Percentiles rank a stretch among this genome's conserved stretches.
Conservation (phyloP, 371 early-diverging fungal genomes). For the Thermomucor indicae-seudaticae region DNA sequence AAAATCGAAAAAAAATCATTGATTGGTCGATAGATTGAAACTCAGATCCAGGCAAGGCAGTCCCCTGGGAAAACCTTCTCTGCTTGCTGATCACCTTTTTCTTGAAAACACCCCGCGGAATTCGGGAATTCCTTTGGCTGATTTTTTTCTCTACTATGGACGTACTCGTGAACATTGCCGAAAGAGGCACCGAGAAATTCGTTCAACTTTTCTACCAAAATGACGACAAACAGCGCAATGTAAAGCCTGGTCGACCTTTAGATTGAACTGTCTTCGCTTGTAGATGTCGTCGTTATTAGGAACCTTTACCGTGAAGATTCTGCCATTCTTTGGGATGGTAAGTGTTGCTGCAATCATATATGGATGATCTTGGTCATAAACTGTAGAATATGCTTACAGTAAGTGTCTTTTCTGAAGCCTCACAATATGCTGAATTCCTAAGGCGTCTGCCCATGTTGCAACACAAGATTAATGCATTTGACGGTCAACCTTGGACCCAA, state of each 20-base stretch:
- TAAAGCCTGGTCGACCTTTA: constrained; percentile 12
- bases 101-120: too few species aligned
- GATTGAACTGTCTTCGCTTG: not conserved
- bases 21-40: too few species aligned
- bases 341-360: not conserved
- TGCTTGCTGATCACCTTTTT: too few species aligned
- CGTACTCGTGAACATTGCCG: constrained; percentile 23
- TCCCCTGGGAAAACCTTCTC: too few species aligned
- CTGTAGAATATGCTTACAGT: constrained; percentile 17
- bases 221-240: constrained; percentile 61
- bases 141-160: constrained; percentile 23
- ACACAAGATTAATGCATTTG: constrained; percentile 59
- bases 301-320: constrained; percentile 65
- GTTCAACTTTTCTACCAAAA: constrained; percentile 60
- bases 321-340: constrained; percentile 77
- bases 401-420: constrained; percentile 52
- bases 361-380: not conserved
- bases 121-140: too few species aligned
- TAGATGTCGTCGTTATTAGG: constrained; percentile 32
- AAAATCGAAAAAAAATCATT: too few species aligned
- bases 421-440: constrained; percentile 54
- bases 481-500: constrained; percentile 77
- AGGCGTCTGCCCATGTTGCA: constrained; percentile 56
- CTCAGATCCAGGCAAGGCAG: too few species aligned
- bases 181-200: constrained; percentile 55